Base-by-base conservation (phyloP, 2,329 filamentous ascomycete genomes). In the Cercospora brassicicola region DNA sequence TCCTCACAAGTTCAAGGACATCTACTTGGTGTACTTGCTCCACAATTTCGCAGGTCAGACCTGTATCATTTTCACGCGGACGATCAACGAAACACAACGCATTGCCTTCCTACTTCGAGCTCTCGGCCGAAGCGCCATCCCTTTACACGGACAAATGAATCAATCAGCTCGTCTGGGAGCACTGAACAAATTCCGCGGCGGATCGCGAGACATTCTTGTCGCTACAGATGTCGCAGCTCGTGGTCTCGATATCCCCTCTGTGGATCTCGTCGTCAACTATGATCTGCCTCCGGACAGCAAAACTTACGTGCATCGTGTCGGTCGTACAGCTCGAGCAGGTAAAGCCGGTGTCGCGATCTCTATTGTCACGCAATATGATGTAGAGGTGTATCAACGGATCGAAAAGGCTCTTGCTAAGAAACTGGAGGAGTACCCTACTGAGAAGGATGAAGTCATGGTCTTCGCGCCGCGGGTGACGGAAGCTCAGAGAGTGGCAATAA, bases 181-280 rank as follows among this genome's bases (percentile, higher is more conserved):
- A 0, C 84, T 99, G 8, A 92, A 91, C 78, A 98, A 98, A 78
- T 98, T 99, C 85, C 89, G 91, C 64, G 85, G 90, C 2, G 89
- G 90, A 7, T 88, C 86, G n/a, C 86, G 93, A 51, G 89, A 96
- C 72, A 94, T 99, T 45, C 87, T 99, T 3, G 91, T 97, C 3
- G 93, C 93, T 10, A 97, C 94, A 0, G 94, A 97, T 78, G 92
- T 97, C n/a, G 94, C 94, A 1, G 92, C 94, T 0, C 89, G 94
- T 78, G 94, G 94, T 84, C 85, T 97, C 6, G 94, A 97, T 83
- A 96, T 97, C 57, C 93, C 93, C 11, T 90, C 88, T n/a, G 93
- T 97, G 11, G 93, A 96, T 72, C 82, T 94, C 0, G 92, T 97
- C 2, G 79, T 97, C 72, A 97, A 97, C 81, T 91, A 90, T 72